Evolutionary conservation across 371 early-diverging fungal species (phyloP).

Genomic region (Apophysomyces ossiformis): DNA sequence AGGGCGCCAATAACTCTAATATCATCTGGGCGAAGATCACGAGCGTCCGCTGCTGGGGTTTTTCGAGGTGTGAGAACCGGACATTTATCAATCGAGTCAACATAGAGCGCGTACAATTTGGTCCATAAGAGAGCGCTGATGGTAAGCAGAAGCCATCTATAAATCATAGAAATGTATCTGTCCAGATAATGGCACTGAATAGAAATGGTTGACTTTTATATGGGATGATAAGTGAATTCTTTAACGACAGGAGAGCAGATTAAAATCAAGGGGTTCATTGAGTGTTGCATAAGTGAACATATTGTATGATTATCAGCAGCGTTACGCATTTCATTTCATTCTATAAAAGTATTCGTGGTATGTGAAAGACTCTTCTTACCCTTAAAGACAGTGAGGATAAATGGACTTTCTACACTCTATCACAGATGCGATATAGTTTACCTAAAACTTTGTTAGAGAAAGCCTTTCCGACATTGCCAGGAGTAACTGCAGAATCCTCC

Average conservation of each 20-base stretch:
- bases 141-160: not conserved
- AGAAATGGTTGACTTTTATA: too few relatives aligned
- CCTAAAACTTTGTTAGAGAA: too few relatives aligned
- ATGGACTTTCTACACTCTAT: too few relatives aligned
- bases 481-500: too few relatives aligned
- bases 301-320: too few relatives aligned
- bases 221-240: too few relatives aligned
- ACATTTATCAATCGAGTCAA: constrained; percentile 3
- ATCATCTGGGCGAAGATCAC: constrained; percentile 25
- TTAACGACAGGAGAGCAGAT: not conserved
- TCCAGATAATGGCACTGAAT: not conserved
- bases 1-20: constrained; percentile 24
- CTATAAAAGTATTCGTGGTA: too few relatives aligned
- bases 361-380: too few relatives aligned
- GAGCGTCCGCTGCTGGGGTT: constrained; percentile 15
- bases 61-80: constrained; percentile 3
- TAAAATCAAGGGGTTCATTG: not conserved
- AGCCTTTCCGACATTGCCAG: too few relatives aligned
- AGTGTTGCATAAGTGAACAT: not conserved
- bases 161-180: not conserved
- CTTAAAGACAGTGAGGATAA: too few relatives aligned
- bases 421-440: too few relatives aligned
- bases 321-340: too few relatives aligned
- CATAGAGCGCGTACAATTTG: not conserved
- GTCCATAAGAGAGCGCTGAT: not conserved